Conservation (phyloP, 768 basidiomycete genomes). For the Tylopilus rubrobrunneus region DNA sequence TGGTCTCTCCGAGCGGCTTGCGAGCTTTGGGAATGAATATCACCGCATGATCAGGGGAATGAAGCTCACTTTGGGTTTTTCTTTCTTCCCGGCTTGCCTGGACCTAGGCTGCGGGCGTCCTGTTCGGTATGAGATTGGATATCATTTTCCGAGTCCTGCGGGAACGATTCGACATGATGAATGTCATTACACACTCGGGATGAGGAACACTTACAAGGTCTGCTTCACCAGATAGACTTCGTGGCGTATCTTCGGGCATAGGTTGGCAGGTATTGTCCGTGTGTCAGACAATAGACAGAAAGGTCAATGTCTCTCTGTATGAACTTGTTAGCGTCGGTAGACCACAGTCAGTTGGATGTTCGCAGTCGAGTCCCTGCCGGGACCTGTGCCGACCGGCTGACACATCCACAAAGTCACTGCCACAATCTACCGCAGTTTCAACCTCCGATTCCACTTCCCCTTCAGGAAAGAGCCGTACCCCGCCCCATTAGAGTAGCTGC, state of each 20-base stretch:
- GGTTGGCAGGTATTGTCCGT: background rate
- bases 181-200: slow-evolving; percentile 10
- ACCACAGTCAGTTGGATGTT: slow-evolving; percentile 4
- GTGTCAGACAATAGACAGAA: background rate
- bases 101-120: slow-evolving; percentile 19
- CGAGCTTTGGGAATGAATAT: slow-evolving; percentile 48
- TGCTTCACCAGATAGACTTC: slow-evolving; percentile 61
- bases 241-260: slow-evolving; percentile 52
- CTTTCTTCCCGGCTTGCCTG: slow-evolving; percentile 63
- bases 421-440: slow-evolving; percentile 1
- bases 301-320: background rate
- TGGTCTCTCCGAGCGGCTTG: slow-evolving; percentile 87
- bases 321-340: background rate
- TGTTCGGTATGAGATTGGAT: slow-evolving; percentile 45
- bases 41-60: slow-evolving; percentile 9
- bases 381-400: slow-evolving; percentile 18
- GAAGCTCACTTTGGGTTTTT: slow-evolving; percentile 79
- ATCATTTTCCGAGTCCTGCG: slow-evolving; percentile 70
- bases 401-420: slow-evolving; percentile 13
- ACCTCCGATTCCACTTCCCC: background rate
- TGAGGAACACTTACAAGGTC: slow-evolving; percentile 39
- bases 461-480: background rate
- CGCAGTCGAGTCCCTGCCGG: slow-evolving; percentile 7
- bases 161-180: slow-evolving; percentile 8
- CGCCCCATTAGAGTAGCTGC: no score